Evolutionary conservation across 1,284 basidiomycete genomes (phyloP), one percentile per base, ranked within the genome.

Genomic region (Phylloboletellus chloephorus): DNA sequence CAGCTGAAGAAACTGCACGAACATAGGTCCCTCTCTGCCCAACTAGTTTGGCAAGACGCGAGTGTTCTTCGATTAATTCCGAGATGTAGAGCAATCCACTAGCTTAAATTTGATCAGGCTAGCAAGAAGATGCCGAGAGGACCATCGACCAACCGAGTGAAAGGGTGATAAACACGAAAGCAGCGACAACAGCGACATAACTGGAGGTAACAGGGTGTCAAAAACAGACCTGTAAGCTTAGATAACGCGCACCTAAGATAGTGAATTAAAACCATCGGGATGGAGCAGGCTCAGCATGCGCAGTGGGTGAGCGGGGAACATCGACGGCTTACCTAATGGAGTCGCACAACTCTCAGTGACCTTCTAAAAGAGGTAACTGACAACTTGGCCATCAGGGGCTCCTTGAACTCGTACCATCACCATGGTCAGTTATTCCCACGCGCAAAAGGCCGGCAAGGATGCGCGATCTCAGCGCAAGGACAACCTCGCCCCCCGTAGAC

Each of bases 51-150:
- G 93, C 87, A 38, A 74, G 56, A 31, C 78, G 76, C 10, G 90
- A 83, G 63, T 95, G 84, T 61, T 97, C 93, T 62, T 97, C 93
- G 50, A 96, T 95, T 34, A 96, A 66, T 63, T 97, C 93, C 3
- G 93, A 93, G 21, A 96, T 70, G 74, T 92, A 94, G 44, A 97
- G 68, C 36, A 97, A 70, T 7, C 92, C 93, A 61, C 88, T 94
- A 37, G 93, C 93, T 94, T 45, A 15, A 26, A 37, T 41, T 38
- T 12, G 47, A 34, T 59, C 43, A 56, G 45, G 45, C 38, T 9
- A 21, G 43, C 23, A 38, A 8, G 31, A 17, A 21, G 5, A 1
- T 19, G 34, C 22, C 15, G 30, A 37, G 29, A 34, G 23, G 41
- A 28, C 22, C 6, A 0, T 31, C 26, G 36, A 53, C 72, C 43